These are phyloP conservation scores for Moniliella sp. DNA, from an alignment of 1,284 basidiomycete genomes.

Conservation along the genomic window DNA sequence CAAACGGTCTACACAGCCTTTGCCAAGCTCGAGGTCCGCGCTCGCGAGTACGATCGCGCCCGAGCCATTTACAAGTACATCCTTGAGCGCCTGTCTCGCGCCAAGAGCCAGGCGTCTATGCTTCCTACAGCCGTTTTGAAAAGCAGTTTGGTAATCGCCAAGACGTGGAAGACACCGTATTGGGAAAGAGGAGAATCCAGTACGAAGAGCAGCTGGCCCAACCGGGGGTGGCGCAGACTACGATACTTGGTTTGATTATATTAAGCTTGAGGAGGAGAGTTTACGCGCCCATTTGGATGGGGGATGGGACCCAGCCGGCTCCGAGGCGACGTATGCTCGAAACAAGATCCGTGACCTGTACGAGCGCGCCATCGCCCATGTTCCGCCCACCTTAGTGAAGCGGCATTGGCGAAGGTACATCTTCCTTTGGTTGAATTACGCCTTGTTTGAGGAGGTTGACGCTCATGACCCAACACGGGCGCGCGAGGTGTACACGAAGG, in stretches of 20 bases:
- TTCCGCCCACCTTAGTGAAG: slow-evolving; percentile 62
- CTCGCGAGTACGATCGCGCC: slow-evolving; percentile 88
- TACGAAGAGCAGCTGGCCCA: slow-evolving; percentile 43
- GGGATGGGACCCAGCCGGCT: not conserved
- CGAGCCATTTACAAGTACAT: slow-evolving; percentile 95
- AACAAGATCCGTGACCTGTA: slow-evolving; percentile 70
- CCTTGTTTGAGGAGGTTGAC: slow-evolving; percentile 88
- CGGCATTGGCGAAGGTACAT: slow-evolving; percentile 64
- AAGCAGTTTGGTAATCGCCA: slow-evolving; percentile 82
- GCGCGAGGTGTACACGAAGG: slow-evolving; percentile 77
- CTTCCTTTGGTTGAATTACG: slow-evolving; percentile 86
- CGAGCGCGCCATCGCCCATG: slow-evolving; percentile 82
- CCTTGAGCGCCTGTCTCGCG: slow-evolving; percentile 64
- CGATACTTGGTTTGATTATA: slow-evolving; percentile 94
- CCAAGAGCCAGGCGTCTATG: slow-evolving; percentile 65
- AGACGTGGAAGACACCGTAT: slow-evolving; percentile 73
- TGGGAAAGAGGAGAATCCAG: slow-evolving; percentile 85
- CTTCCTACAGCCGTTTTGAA: slow-evolving; percentile 86
- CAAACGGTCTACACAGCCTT: slow-evolving; percentile 88
- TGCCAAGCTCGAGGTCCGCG: slow-evolving; percentile 85
- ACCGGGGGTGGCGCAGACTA: slow-evolving; percentile 50
- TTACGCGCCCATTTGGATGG: slow-evolving; percentile 38
- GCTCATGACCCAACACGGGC: slow-evolving; percentile 66
- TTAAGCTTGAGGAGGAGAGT: slow-evolving; percentile 74
- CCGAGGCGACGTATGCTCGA: slow-evolving; percentile 37